These are phyloP conservation scores for Yarrowia bubula DNA, from an alignment of 805 yeast species.

Conservation along the genomic window DNA sequence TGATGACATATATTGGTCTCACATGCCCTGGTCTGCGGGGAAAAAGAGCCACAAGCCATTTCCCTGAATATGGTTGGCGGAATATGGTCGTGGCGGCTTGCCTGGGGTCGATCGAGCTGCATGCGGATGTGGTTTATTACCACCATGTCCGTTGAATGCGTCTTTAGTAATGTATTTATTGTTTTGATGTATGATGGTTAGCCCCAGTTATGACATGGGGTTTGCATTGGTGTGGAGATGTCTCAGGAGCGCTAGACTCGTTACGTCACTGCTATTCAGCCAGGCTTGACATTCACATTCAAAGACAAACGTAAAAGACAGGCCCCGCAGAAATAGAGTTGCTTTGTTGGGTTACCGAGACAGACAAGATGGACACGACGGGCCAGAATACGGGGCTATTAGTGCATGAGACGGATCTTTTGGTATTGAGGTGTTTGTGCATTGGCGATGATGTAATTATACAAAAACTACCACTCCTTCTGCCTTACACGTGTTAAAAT, in stretches of 20 bases:
- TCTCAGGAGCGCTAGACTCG: background rate
- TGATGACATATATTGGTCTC: background rate
- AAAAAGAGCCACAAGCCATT: slow-evolving; percentile 17
- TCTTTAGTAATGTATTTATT: too few relatives aligned
- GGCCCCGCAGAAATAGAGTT: slow-evolving; percentile 9
- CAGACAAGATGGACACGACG: background rate
- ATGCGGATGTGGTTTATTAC: too few relatives aligned
- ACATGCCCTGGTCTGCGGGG: slow-evolving; percentile 5
- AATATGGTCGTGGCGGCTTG: background rate
- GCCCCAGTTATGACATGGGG: too few relatives aligned
- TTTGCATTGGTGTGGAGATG: background rate
- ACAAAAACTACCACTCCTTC: too few relatives aligned
- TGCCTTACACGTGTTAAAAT: too few relatives aligned
- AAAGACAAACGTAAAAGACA: background rate
- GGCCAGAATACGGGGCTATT: too few relatives aligned
- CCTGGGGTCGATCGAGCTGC: too few relatives aligned
- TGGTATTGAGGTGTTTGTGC: too few relatives aligned
- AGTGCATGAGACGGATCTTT: too few relatives aligned
- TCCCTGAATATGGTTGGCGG: slow-evolving; percentile 2
- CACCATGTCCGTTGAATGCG: too few relatives aligned
- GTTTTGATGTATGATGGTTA: too few relatives aligned
- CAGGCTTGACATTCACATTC: slow-evolving; percentile 14
- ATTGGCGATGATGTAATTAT: too few relatives aligned
- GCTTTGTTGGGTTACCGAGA: slow-evolving; percentile 19
- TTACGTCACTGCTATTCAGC: background rate